Percentiles rank a stretch among this genome's conserved stretches.
Evolutionary conservation across 1,139 yeast genomes (phyloP).

Genomic region (Diutina siamensis): DNA sequence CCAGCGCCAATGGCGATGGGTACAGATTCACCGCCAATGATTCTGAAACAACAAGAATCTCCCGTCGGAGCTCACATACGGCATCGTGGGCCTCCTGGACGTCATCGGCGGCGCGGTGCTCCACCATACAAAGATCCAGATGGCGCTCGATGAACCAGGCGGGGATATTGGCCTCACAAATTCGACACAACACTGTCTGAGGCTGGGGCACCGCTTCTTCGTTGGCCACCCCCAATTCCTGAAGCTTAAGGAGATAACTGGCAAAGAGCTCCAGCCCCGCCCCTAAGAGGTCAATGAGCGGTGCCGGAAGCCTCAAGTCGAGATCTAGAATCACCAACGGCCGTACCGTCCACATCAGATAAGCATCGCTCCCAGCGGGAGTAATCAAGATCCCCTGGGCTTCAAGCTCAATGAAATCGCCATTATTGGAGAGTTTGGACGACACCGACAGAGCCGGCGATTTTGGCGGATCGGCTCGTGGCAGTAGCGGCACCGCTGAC

Average conservation of each 20-base stretch:
- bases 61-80: constrained; percentile 58
- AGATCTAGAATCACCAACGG: constrained; percentile 59
- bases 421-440: constrained; percentile 25
- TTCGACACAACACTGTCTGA: constrained; percentile 70
- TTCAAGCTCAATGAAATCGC: constrained; percentile 61
- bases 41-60: constrained; percentile 29
- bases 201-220: constrained; percentile 65
- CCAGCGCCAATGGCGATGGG: constrained; percentile 13
- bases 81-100: constrained; percentile 72
- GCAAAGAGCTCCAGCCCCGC: constrained; percentile 84
- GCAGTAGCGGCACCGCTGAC: neutral
- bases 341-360: constrained; percentile 88
- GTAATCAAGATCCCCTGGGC: constrained; percentile 95
- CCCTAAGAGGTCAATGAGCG: constrained; percentile 62
- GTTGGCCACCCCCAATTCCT: constrained; percentile 49
- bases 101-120: constrained; percentile 72
- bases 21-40: constrained; percentile 10
- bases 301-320: constrained; percentile 54
- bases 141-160: constrained; percentile 96
- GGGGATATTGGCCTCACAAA: constrained; percentile 86
- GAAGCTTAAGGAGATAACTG: constrained; percentile 53
- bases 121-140: constrained; percentile 77
- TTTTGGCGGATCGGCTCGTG: neutral
- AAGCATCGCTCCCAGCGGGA: constrained; percentile 57
- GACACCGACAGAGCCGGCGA: neutral